A percentile compares a stretch with the other conserved stretches of the same genome.
phyloP scores from a whole-genome alignment of 2,329 filamentous ascomycete genomes.

The Penicillium vulpinum region DNA sequence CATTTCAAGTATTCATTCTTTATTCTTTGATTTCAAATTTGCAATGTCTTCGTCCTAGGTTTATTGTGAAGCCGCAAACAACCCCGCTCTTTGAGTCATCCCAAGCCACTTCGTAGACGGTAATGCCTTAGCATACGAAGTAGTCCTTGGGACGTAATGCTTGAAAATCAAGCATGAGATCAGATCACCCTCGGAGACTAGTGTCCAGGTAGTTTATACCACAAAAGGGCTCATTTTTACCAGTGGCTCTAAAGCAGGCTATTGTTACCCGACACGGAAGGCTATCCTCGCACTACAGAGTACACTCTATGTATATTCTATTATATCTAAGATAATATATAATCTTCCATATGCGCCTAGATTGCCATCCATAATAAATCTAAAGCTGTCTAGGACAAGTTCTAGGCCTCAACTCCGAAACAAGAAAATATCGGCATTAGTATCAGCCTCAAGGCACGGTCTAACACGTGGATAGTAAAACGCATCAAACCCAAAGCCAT shows the following conservation, averaged over 20 bases:
- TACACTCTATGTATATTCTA: background rate
- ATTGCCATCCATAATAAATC: background rate
- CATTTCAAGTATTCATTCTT: background rate
- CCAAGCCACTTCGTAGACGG: slow-evolving; percentile 3
- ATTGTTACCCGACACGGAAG: background rate
- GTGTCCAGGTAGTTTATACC: background rate
- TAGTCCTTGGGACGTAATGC: too few relatives aligned
- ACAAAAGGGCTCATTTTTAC: background rate
- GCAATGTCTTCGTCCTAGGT: background rate
- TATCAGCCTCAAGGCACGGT: background rate
- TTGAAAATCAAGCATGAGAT: background rate
- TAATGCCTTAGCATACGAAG: background rate
- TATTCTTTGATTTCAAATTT: background rate
- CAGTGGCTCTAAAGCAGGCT: too few relatives aligned
- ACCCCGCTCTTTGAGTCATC: slow-evolving; percentile 6
- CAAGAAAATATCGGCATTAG: background rate
- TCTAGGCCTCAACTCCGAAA: background rate
- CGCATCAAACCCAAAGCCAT: background rate
- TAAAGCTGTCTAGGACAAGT: background rate
- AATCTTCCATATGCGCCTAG: background rate
- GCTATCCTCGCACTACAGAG: background rate
- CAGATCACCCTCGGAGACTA: background rate
- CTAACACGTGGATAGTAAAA: background rate
- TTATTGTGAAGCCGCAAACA: background rate
- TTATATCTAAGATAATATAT: background rate